Evolutionary conservation across 1,139 yeast species (phyloP), one percentile per base, ranked within the genome.

Genomic region (Yamadazyma diddensiae): DNA sequence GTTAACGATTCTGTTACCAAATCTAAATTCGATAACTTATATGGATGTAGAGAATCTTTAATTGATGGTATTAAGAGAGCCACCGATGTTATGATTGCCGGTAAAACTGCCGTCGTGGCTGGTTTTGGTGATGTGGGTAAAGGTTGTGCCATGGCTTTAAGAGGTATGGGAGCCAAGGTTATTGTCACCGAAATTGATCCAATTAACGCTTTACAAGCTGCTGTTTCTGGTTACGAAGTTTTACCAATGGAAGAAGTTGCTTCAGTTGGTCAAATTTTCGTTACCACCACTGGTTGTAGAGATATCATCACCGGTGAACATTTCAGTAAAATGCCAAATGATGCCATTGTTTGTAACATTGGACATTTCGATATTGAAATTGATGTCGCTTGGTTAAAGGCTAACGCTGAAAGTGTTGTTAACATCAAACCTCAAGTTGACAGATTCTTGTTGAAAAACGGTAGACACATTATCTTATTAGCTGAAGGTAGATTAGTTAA

Each of bases 51-150:
- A 74, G 98, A 92, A 78, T 94, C 99, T 49, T 82, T 92, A 58
- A 77, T 92, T 54, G 98, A 92, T 70, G 98, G 98, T 77, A 92
- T 92, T 69, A 94, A 92, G 82, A 88, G 99, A 77, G 99, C 98
- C 67, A 92, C 99, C 60, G 99, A 92, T 62, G 98, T 92, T 56
- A 94, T 92, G 98, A 84, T 92, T 63, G 98, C 97, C 51, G 99
- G 99, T 77, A 92, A 92, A 77, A 94, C 88, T 59, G 95, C 97
- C 47, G 94, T 92, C 54, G 98, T 92, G 57, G 97, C 97, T 46
- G 99, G 99, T 70, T 92, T 82, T 77, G 99, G 99, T 81, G 99
- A 92, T 66, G 99, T 92, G 59, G 99, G 99, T 77, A 92, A 92
- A 78, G 99, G 99, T 70, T 92, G 98, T 78, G 97, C 97, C 63